Evolutionary conservation across 352 stramenopile genomes (phyloP).

Genomic region (Pythium chondricola): DNA sequence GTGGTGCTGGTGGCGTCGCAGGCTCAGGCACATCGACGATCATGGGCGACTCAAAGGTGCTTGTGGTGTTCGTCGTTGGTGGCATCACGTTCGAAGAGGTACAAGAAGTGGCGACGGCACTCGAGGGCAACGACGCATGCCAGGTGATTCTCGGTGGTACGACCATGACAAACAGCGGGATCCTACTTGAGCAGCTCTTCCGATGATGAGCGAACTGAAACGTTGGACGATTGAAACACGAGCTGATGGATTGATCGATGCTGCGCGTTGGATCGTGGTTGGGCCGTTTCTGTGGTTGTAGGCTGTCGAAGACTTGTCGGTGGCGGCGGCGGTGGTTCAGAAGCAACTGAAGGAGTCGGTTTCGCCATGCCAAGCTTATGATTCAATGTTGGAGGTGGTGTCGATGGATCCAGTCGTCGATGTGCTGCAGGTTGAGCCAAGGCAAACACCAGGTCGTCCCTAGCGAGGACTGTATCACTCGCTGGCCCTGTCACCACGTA

Average conservation of each 20-base stretch:
- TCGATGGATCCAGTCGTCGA: slow-evolving; percentile 8
- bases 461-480: slow-evolving; percentile 30
- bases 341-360: not conserved
- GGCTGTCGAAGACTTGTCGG: no score
- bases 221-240: not conserved
- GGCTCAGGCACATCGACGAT: slow-evolving; percentile 10
- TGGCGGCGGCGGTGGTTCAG: no score
- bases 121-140: slow-evolving; percentile 37
- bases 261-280: no score
- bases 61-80: slow-evolving; percentile 73
- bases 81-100: slow-evolving; percentile 79
- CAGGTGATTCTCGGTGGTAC: slow-evolving; percentile 71
- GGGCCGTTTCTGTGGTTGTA: no score
- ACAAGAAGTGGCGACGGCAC: slow-evolving; percentile 53
- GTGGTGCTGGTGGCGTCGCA: slow-evolving; percentile 6
- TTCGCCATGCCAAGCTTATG: not conserved
- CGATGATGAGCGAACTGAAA: slow-evolving; percentile 1
- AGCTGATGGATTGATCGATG: no score
- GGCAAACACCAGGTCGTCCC: slow-evolving; percentile 54
- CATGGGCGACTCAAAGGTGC: slow-evolving; percentile 34
- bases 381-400: not conserved
- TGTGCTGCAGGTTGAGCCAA: slow-evolving; percentile 39
- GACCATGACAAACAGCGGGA: slow-evolving; percentile 61
- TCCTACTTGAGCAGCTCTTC: slow-evolving; percentile 59
- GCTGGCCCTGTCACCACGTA: slow-evolving; percentile 50